Conservation (phyloP, 1,284 basidiomycete species). For the Ceratobasidium sp. region DNA sequence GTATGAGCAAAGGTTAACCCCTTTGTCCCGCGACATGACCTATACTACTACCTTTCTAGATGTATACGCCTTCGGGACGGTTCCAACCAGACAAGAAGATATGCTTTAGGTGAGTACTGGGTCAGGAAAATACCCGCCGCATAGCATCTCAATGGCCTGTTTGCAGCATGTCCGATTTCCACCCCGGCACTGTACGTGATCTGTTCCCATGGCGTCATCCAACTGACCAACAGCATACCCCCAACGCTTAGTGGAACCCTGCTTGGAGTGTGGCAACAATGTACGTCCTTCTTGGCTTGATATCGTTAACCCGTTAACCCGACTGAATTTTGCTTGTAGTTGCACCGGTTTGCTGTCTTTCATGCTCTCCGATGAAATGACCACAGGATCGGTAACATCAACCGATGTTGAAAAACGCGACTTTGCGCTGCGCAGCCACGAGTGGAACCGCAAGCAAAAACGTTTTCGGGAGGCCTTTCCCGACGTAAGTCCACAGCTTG, state of each 20-base stretch:
- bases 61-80: slow-evolving; percentile 92
- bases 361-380: slow-evolving; percentile 97
- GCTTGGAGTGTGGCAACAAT: slow-evolving; percentile 94
- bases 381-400: slow-evolving; percentile 87
- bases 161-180: slow-evolving; percentile 89
- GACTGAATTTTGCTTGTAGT: slow-evolving; percentile 53
- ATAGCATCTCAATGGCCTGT: not conserved
- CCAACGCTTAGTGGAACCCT: slow-evolving; percentile 75
- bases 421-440: slow-evolving; percentile 81
- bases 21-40: slow-evolving; percentile 20
- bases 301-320: not conserved
- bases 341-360: slow-evolving; percentile 94
- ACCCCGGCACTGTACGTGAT: slow-evolving; percentile 80
- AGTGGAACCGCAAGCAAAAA: slow-evolving; percentile 80
- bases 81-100: slow-evolving; percentile 95
- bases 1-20: slow-evolving; percentile 50
- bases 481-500: slow-evolving; percentile 62
- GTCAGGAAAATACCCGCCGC: not conserved
- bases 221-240: not conserved
- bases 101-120: slow-evolving; percentile 61
- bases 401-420: slow-evolving; percentile 79
- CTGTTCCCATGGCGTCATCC: not conserved
- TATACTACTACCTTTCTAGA: slow-evolving; percentile 54
- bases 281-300: slow-evolving; percentile 55
- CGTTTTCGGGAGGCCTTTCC: slow-evolving; percentile 87